These are phyloP conservation scores for Tylopilus sp. DNA, from an alignment of 1,284 basidiomycete genomes.

Conservation along the genomic window DNA sequence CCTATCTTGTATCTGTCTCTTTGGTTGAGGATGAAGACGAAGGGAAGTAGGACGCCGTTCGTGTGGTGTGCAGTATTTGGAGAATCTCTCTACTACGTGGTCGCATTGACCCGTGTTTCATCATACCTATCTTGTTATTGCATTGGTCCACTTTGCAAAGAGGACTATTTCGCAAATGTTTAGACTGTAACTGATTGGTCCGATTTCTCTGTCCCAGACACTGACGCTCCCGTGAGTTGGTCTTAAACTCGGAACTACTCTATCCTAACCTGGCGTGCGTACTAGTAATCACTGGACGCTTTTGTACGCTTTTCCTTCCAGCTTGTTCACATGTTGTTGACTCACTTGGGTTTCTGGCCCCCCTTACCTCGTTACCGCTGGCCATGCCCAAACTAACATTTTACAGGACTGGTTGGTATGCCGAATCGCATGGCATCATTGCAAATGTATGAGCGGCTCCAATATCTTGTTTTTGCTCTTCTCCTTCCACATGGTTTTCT, in stretches of 20 bases:
- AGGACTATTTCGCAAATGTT: not conserved
- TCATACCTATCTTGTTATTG: not conserved
- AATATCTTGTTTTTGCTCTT: not conserved
- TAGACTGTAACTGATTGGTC: conserved; percentile 1
- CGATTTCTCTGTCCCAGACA: conserved; percentile 44
- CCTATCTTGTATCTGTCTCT: not conserved
- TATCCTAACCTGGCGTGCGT: not conserved
- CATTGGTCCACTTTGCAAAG: not conserved
- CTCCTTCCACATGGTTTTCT: no score
- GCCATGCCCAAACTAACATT: not conserved
- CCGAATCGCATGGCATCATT: conserved; percentile 84
- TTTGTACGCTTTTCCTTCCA: conserved; percentile 45
- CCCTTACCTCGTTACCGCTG: not conserved
- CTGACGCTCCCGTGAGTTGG: conserved; percentile 77
- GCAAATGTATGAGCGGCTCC: conserved; percentile 60
- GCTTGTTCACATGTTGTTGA: conserved; percentile 10
- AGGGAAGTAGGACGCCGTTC: no score
- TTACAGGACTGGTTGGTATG: conserved; percentile 76
- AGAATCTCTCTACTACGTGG: not conserved
- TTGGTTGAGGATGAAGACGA: not conserved
- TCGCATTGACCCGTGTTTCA: not conserved
- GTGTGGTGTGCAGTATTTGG: no score
- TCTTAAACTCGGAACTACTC: not conserved
- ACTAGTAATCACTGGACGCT: conserved; percentile 79
- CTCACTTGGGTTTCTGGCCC: not conserved